Percentiles rank a stretch among this genome's conserved stretches.
phyloP scores from a whole-genome alignment of 2,329 filamentous ascomycete genomes.

The Ilyonectria destructans region DNA sequence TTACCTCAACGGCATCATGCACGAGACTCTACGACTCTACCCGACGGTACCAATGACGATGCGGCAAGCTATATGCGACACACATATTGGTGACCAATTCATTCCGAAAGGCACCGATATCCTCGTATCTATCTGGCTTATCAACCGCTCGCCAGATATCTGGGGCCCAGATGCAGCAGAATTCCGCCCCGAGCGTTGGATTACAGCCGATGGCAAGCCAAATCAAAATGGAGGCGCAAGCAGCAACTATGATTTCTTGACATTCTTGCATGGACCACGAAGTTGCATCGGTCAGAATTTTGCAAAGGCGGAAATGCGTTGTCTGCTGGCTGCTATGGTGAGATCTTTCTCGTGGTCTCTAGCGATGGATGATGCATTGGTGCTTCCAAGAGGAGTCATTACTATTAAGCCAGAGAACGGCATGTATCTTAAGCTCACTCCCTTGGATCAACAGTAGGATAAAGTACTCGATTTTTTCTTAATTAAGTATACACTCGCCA shows the following conservation, averaged over 20 bases:
- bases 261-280: constrained; percentile 87
- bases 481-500: too few species aligned
- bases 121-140: constrained; percentile 70
- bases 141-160: constrained; percentile 74
- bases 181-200: constrained; percentile 82
- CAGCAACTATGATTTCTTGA: constrained; percentile 81
- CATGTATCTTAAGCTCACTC: constrained; percentile 68
- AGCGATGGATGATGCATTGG: constrained; percentile 72
- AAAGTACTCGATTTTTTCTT: too few species aligned
- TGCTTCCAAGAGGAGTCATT: constrained; percentile 75
- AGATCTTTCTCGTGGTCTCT: constrained; percentile 73
- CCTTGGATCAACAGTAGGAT: constrained; percentile 10
- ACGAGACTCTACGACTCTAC: constrained; percentile 79
- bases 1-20: constrained; percentile 79
- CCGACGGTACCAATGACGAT: constrained; percentile 78
- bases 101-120: constrained; percentile 78
- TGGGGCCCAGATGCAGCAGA: constrained; percentile 79
- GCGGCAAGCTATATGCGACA: constrained; percentile 71
- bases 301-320: constrained; percentile 82
- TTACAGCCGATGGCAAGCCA: constrained; percentile 65
- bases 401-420: constrained; percentile 79
- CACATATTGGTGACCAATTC: constrained; percentile 69
- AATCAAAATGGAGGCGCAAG: constrained; percentile 77
- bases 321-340: constrained; percentile 78
- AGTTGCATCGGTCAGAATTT: constrained; percentile 87